These are phyloP conservation scores for Stipa capillata DNA, from an alignment of 176 grass and related monocot genomes.

Conservation along the genomic window DNA sequence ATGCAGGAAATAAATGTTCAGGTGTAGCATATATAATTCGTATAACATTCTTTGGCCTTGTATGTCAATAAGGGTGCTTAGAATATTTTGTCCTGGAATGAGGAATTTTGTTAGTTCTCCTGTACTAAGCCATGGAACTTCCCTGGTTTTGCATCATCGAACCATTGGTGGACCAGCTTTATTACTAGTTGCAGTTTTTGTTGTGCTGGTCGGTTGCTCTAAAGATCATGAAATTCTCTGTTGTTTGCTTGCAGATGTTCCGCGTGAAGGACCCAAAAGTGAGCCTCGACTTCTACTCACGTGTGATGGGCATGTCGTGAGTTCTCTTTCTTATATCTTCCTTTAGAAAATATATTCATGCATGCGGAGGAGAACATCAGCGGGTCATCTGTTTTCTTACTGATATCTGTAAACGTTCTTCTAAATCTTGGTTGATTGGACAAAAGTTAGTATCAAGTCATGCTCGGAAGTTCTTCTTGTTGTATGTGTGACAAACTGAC, in stretches of 20 bases:
- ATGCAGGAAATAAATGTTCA: background rate
- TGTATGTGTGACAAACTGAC: background rate
- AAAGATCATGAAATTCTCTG: background rate
- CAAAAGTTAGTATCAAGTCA: background rate
- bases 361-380: background rate
- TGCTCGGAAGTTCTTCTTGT: background rate
- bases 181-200: background rate
- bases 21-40: background rate
- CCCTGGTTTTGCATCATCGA: background rate
- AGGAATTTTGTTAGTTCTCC: background rate
- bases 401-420: background rate
- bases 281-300: conserved; percentile 92
- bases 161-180: background rate
- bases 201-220: background rate
- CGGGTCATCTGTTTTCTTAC: background rate
- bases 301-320: conserved; percentile 96
- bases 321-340: conserved; percentile 27
- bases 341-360: background rate
- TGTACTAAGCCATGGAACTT: background rate
- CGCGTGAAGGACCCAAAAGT: conserved; percentile 93
- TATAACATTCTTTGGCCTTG: background rate
- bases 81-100: background rate
- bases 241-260: conserved; percentile 66
- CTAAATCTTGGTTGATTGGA: background rate
- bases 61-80: background rate